Evolutionary conservation across 805 yeast species (phyloP).

Genomic region (Teunomyces stri): DNA sequence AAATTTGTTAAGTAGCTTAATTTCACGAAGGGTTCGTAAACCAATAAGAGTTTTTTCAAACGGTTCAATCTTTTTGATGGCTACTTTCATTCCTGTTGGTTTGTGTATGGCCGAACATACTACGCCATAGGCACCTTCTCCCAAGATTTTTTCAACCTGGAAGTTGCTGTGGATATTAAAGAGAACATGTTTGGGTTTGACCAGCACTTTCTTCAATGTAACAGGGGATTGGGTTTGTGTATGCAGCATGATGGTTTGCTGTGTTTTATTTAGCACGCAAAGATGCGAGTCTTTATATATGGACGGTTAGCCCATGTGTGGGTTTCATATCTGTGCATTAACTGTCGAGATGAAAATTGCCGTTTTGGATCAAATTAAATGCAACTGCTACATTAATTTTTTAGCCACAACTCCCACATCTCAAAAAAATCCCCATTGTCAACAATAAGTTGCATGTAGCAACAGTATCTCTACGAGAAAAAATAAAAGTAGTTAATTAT

Average conservation of each 20-base stretch:
- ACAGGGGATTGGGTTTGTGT: not conserved
- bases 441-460: not conserved
- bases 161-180: constrained; percentile 66
- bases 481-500: not conserved
- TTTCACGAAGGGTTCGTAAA: constrained; percentile 67
- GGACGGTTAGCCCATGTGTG: not conserved
- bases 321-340: not conserved
- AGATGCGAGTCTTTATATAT: not conserved
- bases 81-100: constrained; percentile 62
- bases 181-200: constrained; percentile 21
- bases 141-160: constrained; percentile 58
- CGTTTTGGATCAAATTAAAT: not conserved
- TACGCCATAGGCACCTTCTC: constrained; percentile 82
- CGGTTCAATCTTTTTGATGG: constrained; percentile 75
- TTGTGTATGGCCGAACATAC: constrained; percentile 69
- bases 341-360: not conserved
- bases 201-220: not conserved
- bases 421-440: not conserved
- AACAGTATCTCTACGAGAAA: not conserved
- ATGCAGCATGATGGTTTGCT: not conserved
- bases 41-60: constrained; percentile 65
- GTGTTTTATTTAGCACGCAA: not conserved
- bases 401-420: not conserved
- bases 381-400: not conserved
- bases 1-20: constrained; percentile 62